Evolutionary conservation across 31 red algal species (phyloP).

Genomic region (Endocladia muricata): DNA sequence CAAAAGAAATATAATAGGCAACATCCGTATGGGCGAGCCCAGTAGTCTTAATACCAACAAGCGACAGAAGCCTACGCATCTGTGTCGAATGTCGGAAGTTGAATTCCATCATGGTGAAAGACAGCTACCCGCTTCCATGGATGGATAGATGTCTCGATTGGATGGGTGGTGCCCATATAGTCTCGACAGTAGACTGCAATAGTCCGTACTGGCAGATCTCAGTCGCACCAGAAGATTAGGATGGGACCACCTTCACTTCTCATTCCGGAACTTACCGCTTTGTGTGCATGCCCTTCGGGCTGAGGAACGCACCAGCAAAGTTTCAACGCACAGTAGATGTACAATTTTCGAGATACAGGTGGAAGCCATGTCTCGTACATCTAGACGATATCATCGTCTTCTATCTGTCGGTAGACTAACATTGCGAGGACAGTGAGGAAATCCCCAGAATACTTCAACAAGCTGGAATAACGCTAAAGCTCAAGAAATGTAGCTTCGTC

Average conservation of each 20-base stretch:
- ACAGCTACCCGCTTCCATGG: slow-evolving; percentile 39
- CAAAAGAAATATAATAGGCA: slow-evolving; percentile 21
- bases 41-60: slow-evolving; percentile 31
- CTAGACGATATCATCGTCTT: slow-evolving; percentile 54
- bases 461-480: slow-evolving; percentile 26
- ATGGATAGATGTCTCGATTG: slow-evolving; percentile 58
- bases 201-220: slow-evolving; percentile 33
- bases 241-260: slow-evolving; percentile 35
- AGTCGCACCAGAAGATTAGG: slow-evolving; percentile 3
- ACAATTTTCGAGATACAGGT: slow-evolving; percentile 11
- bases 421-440: slow-evolving; percentile 6
- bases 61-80: slow-evolving; percentile 25
- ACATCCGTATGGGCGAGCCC: slow-evolving; percentile 35
- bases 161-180: slow-evolving; percentile 17
- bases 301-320: slow-evolving; percentile 21
- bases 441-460: slow-evolving; percentile 11
- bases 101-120: slow-evolving; percentile 26
- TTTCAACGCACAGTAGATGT: slow-evolving; percentile 41
- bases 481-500: slow-evolving; percentile 39
- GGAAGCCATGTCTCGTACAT: slow-evolving; percentile 33
- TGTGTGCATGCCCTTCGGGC: slow-evolving; percentile 4
- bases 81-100: slow-evolving; percentile 46
- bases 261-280: slow-evolving; percentile 8
- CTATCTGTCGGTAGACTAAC: slow-evolving; percentile 25
- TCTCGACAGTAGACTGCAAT: slow-evolving; percentile 28